Evolutionary conservation across 495 filamentous ascomycete species (phyloP).

Genomic region (Aspergillus incahuasiensis): DNA sequence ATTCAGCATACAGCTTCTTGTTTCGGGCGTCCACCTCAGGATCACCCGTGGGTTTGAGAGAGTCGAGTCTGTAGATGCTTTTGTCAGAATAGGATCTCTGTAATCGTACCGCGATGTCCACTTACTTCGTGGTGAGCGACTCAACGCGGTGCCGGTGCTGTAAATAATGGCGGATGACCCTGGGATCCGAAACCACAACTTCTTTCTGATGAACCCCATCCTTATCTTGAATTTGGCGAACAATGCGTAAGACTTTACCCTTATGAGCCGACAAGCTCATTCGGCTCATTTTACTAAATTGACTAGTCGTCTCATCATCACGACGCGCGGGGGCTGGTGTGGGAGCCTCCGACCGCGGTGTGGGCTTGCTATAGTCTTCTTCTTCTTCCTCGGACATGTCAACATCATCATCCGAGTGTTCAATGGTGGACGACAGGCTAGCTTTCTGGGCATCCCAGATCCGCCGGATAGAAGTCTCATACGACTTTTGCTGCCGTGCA

Average conservation of each 20-base stretch:
- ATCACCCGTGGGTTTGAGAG: constrained; percentile 69
- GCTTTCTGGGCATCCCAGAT: constrained; percentile 88
- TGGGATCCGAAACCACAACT: constrained; percentile 64
- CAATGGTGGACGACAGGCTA: constrained; percentile 62
- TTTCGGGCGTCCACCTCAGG: constrained; percentile 62
- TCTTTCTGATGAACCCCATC: constrained; percentile 57
- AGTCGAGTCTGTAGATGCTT: constrained; percentile 42
- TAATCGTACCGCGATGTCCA: constrained; percentile 20
- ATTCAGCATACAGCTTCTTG: constrained; percentile 41
- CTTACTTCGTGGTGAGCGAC: constrained; percentile 63
- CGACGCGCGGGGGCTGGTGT: constrained; percentile 50
- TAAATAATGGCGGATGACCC: constrained; percentile 65
- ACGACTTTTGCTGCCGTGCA: constrained; percentile 79
- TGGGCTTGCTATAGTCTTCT: constrained; percentile 58
- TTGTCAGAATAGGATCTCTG: neutral
- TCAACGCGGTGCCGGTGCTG: constrained; percentile 51
- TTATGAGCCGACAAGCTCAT: constrained; percentile 63
- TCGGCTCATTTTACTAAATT: constrained; percentile 76
- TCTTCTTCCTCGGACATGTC: constrained; percentile 66
- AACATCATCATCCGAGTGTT: constrained; percentile 56
- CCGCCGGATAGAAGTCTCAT: constrained; percentile 78
- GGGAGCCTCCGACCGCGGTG: constrained; percentile 57
- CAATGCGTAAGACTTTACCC: constrained; percentile 73
- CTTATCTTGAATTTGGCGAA: constrained; percentile 56
- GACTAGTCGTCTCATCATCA: constrained; percentile 80